Percentiles rank a stretch among this genome's conserved stretches.
Conservation (phyloP, 2,329 filamentous ascomycete species). For the Hymenoscyphus albidus region DNA sequence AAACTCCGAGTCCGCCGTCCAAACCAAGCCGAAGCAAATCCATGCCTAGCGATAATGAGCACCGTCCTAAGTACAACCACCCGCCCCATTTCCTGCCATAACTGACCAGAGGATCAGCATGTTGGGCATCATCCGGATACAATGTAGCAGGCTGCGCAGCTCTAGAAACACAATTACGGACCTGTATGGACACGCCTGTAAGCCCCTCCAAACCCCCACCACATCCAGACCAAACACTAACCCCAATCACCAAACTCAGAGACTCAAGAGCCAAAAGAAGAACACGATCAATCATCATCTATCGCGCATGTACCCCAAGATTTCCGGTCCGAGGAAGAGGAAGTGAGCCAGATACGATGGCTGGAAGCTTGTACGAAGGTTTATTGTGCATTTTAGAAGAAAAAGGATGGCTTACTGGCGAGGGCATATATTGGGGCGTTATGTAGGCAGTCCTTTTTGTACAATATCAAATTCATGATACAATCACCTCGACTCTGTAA, state of each 20-base stretch:
- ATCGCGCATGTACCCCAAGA: constrained; percentile 67
- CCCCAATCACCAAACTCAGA: constrained; percentile 39
- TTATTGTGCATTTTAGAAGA: not conserved
- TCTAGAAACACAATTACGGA: constrained; percentile 57
- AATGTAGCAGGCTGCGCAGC: constrained; percentile 55
- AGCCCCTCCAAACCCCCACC: constrained; percentile 30
- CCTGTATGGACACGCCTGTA: constrained; percentile 79
- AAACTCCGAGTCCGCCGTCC: constrained; percentile 63
- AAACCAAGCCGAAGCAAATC: constrained; percentile 58
- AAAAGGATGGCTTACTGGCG: not conserved
- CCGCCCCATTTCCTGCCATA: constrained; percentile 12
- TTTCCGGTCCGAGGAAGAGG: constrained; percentile 68
- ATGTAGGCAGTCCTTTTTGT: not conserved
- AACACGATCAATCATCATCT: constrained; percentile 92
- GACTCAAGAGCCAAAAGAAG: constrained; percentile 55
- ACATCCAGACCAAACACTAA: not conserved
- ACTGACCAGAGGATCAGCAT: constrained; percentile 49
- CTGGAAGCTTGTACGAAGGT: not conserved
- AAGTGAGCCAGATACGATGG: constrained; percentile 39
- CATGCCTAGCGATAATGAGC: constrained; percentile 63
- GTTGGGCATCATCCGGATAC: constrained; percentile 78
- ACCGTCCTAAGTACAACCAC: constrained; percentile 58
- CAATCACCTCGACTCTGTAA: not conserved
- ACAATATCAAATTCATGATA: constrained; percentile 1
- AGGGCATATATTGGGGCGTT: constrained; percentile 1